Base-by-base conservation (phyloP, 2,329 filamentous ascomycete species). In the Talaromyces sp. region DNA sequence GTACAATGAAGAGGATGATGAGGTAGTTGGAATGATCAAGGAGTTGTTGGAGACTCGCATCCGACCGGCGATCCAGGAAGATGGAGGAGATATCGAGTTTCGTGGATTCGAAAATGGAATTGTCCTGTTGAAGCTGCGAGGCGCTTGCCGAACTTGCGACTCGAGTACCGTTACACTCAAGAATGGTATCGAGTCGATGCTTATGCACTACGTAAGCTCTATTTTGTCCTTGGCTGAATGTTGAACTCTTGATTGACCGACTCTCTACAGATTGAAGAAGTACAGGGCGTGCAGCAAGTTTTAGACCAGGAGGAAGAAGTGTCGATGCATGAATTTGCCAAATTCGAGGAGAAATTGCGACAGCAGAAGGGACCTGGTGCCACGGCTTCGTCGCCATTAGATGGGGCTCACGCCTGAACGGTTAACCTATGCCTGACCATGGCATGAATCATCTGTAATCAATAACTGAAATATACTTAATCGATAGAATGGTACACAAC, bases 11-110 rank as follows among this genome's bases (percentile, higher is more conserved):
- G 89, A 96, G 68, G 95, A 99, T 76, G 90, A 89, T 70, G 95
- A 99, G 79, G 92, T 97, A 11, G 90, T 99, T 9, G 90, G 92
- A 66, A 98, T 98, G 95, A 98, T 99, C 80, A 97, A 98, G 82
- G 95, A 99, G 80, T 82, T 99, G 37, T 84, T 99, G 41, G 95
- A 99, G 79, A 99, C 95, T 31, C 86, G 95, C 68, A 97, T 99
- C 73, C 86, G 95, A 50, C 95, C 95, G 0, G 91, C 94, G 0
- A 99, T 99, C 68, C 95, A 98, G 78, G 95, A 98, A 76, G 95
- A 99, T 71, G 95, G 95, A 57, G 95, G 95, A 54, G 95, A 99
- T 76, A 98, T 99, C 73, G 95, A 99, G 77, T 96, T 94, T 76
- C 85, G 91, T 19, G 94, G 94, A 0, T 98, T 98, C 73, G 86